Evolutionary conservation across 805 yeast species (phyloP).

Genomic region (Kregervanrija delftensis): DNA sequence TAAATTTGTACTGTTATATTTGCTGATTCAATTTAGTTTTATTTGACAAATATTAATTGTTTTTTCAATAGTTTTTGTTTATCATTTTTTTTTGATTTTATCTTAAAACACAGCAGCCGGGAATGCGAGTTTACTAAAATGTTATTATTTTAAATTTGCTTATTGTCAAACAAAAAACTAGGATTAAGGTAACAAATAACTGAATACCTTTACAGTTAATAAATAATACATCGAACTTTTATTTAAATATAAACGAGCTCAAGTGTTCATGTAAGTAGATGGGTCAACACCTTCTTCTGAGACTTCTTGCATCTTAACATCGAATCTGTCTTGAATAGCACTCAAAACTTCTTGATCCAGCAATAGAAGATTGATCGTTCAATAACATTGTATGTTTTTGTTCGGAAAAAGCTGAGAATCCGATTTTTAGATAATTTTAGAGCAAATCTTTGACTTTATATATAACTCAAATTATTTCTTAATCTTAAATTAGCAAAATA

Average conservation of each 20-base stretch:
- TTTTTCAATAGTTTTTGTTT: no score
- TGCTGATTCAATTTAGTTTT: no score
- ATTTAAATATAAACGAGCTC: neutral
- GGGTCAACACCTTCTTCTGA: conserved; percentile 98
- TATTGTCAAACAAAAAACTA: neutral
- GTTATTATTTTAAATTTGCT: neutral
- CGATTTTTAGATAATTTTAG: no score
- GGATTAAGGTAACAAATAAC: neutral
- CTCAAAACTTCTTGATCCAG: conserved; percentile 84
- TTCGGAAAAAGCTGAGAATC: no score
- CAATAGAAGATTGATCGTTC: conserved; percentile 77
- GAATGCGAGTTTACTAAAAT: no score
- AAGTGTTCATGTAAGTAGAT: conserved; percentile 95
- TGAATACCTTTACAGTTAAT: neutral
- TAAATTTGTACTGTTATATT: no score
- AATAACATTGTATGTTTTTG: neutral
- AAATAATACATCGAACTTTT: neutral
- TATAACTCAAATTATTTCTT: no score
- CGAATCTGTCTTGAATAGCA: conserved; percentile 95
- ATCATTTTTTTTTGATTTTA: no score
- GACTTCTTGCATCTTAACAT: conserved; percentile 89
- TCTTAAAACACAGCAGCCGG: no score
- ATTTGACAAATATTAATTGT: no score
- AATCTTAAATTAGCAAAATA: no score
- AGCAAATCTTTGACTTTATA: no score